Evolutionary conservation across 768 basidiomycete genomes (phyloP), one percentile per base, ranked within the genome.

Genomic region (Kockovaella imperatae): DNA sequence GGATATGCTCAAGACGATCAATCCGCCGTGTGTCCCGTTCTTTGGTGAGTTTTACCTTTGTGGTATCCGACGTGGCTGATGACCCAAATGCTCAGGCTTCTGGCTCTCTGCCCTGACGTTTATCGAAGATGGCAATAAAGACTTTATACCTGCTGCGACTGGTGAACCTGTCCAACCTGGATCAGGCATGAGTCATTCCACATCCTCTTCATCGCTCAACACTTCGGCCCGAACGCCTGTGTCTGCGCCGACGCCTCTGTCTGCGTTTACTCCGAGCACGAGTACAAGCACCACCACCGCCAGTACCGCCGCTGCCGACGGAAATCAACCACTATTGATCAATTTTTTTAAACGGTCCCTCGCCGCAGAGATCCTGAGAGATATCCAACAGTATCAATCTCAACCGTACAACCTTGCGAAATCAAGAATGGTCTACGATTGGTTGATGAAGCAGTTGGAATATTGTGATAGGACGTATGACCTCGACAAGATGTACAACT

Each of bases 101-200:
- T 96, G 93, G 75, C 79, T 99, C 23, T 91, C 93, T 5, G 87
- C 86, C 5, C 76, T 97, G 53, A 91, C 90, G n/a, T 96, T 97
- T 72, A 93, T 95, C 67, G 88, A 95, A 72, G 95, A 96, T 59
- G 95, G 93, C 7, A 89, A 87, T 64, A 83, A 84, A 42, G 87
- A 97, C 74, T 80, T 77, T 57, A 75, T 95, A 6, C 46, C 53
- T 5, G 34, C 47, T 5, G 52, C 57, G 3, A 35, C 56, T 6
- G 40, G 15, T 21, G 6, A 40, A 18, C 47, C 23, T 14, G 35
- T 24, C 31, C 55, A 14, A 25, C 39, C 15, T 29, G 32, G 13
- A 35, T 35, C 8, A 42, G 30, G 4, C 30, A 26, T 20, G 13
- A 11, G 18, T 4, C 31, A 21, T 8, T 30, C 45, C 2, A 42